phyloP scores from a whole-genome alignment of 164 flowering plant species.

The Chloranthus sessilifolius region DNA sequence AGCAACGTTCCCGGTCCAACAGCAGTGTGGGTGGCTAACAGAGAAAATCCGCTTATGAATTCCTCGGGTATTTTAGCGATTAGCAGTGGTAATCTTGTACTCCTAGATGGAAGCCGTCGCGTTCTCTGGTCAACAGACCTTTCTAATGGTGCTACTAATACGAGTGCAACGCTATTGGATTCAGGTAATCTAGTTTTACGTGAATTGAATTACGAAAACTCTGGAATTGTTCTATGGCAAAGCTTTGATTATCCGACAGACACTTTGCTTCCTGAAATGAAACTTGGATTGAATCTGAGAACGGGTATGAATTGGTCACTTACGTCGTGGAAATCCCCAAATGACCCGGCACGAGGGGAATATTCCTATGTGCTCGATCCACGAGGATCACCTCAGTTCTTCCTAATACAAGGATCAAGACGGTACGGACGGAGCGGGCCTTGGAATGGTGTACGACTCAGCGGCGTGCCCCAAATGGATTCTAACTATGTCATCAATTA shows the following conservation, averaged over 20 bases:
- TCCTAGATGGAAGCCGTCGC: constrained; percentile 1
- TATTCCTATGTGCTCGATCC: constrained; percentile 2
- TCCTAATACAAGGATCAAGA: neutral
- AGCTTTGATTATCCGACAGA: constrained; percentile 6
- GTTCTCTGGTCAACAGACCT: constrained; percentile 16
- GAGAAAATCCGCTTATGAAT: constrained; percentile 10
- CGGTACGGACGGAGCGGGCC: constrained; percentile 5
- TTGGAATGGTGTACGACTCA: constrained; percentile 6
- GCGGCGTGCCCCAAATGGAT: constrained; percentile 13
- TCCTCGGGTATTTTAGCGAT: constrained; percentile 7
- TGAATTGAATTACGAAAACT: constrained; percentile 3
- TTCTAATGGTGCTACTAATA: too few relatives aligned
- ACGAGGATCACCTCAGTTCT: neutral
- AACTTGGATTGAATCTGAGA: constrained; percentile 1
- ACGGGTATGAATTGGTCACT: constrained; percentile 6
- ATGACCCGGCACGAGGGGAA: constrained; percentile 22
- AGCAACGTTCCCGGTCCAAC: neutral
- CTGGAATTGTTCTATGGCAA: neutral
- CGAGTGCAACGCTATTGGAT: constrained; percentile 11
- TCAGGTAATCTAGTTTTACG: constrained; percentile 26
- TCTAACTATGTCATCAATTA: constrained; percentile 5
- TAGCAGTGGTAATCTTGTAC: constrained; percentile 9
- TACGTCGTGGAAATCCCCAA: constrained; percentile 28
- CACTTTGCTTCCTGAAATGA: neutral
- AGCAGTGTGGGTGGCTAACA: constrained; percentile 23